Evolutionary conservation across 2,329 filamentous ascomycete species (phyloP).

Genomic region (Albifimbria verrucaria): DNA sequence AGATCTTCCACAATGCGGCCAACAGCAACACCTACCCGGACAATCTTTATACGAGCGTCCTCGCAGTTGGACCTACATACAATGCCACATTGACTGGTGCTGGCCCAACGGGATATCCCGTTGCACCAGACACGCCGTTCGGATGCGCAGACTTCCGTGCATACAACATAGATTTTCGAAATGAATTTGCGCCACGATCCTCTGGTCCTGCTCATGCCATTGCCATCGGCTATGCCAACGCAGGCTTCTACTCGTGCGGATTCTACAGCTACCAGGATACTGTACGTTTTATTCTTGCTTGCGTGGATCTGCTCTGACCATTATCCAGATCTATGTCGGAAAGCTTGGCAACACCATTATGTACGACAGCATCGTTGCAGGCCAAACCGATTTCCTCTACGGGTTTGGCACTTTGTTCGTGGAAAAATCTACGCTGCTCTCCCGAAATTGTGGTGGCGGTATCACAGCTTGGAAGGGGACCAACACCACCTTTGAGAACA

Average conservation of each 20-base stretch:
- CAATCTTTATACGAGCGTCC: constrained; percentile 59
- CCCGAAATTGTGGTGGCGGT: constrained; percentile 62
- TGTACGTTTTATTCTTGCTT: constrained; percentile 31
- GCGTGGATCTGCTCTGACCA: neutral
- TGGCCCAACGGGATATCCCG: constrained; percentile 59
- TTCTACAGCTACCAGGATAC: constrained; percentile 69
- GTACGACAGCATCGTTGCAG: constrained; percentile 56
- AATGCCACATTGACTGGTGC: constrained; percentile 60
- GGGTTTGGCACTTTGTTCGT: constrained; percentile 65
- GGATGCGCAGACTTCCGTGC: constrained; percentile 61
- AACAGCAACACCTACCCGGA: constrained; percentile 47
- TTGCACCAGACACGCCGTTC: constrained; percentile 59
- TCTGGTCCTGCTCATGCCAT: constrained; percentile 58
- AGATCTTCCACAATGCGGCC: constrained; percentile 55
- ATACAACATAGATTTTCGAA: constrained; percentile 66
- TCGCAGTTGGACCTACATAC: constrained; percentile 62
- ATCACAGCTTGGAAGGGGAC: constrained; percentile 65
- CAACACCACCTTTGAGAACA: constrained; percentile 64
- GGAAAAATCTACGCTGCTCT: constrained; percentile 47
- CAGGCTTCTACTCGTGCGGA: constrained; percentile 63
- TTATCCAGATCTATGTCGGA: constrained; percentile 54
- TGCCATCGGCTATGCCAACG: constrained; percentile 60
- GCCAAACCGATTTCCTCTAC: constrained; percentile 67
- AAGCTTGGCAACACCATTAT: constrained; percentile 67
- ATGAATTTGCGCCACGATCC: constrained; percentile 48